Evolutionary conservation across 352 stramenopile genomes (phyloP).

Genomic region (Sclerospora graminicola): DNA sequence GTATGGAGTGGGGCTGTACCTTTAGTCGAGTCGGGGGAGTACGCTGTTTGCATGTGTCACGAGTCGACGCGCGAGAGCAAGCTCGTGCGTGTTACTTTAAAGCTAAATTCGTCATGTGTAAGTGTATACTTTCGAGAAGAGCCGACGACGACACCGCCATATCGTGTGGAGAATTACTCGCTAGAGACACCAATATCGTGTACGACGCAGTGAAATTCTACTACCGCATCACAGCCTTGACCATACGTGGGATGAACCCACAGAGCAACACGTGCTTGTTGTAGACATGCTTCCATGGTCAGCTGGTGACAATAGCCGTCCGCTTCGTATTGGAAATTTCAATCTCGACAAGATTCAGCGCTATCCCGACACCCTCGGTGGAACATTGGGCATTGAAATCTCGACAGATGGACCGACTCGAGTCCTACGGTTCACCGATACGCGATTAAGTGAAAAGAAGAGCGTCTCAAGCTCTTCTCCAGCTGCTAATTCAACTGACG

Average conservation of each 20-base stretch:
- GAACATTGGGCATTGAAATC: slow-evolving; percentile 73
- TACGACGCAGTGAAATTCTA: slow-evolving; percentile 76
- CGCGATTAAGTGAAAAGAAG: slow-evolving; percentile 47
- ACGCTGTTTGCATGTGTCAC: slow-evolving; percentile 73
- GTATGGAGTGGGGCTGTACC: slow-evolving; percentile 79
- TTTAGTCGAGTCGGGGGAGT: slow-evolving; percentile 66
- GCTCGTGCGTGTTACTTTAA: slow-evolving; percentile 66
- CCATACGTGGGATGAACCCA: slow-evolving; percentile 84
- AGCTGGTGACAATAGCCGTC: slow-evolving; percentile 78
- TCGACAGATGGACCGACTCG: slow-evolving; percentile 78
- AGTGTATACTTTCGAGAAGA: slow-evolving; percentile 78
- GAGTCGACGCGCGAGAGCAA: slow-evolving; percentile 73
- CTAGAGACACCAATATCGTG: slow-evolving; percentile 80
- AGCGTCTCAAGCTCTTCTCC: slow-evolving; percentile 15
- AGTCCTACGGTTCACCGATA: slow-evolving; percentile 79
- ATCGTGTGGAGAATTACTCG: slow-evolving; percentile 85
- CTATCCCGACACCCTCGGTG: slow-evolving; percentile 64
- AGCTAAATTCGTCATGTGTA: slow-evolving; percentile 64
- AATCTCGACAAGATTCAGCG: slow-evolving; percentile 70
- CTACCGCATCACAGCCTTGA: slow-evolving; percentile 80
- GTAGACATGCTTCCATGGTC: slow-evolving; percentile 84
- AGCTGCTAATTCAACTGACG: slow-evolving; percentile 17
- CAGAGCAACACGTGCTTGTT: slow-evolving; percentile 63
- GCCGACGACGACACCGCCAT: slow-evolving; percentile 63
- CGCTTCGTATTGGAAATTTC: slow-evolving; percentile 76